A percentile compares a stretch with the other conserved stretches of the same genome.
phyloP scores from a whole-genome alignment of 106 monocot species.

The Ottelia alismoides region DNA sequence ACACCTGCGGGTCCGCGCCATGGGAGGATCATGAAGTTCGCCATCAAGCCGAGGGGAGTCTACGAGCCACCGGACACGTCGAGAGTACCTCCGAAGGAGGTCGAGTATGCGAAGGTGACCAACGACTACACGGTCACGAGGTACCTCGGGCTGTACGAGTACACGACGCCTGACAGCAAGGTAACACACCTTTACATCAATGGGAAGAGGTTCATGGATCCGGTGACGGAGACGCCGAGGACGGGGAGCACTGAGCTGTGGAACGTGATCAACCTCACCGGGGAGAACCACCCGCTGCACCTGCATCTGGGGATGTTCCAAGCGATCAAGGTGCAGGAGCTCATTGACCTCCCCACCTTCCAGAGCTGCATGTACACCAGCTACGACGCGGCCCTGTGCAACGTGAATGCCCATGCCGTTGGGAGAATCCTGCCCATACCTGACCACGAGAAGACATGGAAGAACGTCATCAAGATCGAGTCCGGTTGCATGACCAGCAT shows the following conservation, averaged over 20 bases:
- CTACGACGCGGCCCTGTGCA: slow-evolving; percentile 6
- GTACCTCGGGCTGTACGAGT: slow-evolving; percentile 3
- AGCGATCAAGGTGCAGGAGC: not conserved
- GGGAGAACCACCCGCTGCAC: slow-evolving; percentile 10
- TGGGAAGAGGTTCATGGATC: not conserved
- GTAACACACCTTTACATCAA: not conserved
- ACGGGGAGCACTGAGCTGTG: slow-evolving; percentile 10
- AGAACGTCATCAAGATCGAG: slow-evolving; percentile 11
- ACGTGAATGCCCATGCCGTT: slow-evolving; percentile 3
- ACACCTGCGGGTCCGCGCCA: not conserved
- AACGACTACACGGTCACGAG: slow-evolving; percentile 4
- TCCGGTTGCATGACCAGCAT: slow-evolving; percentile 7
- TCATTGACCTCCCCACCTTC: slow-evolving; percentile 1
- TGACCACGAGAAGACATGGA: slow-evolving; percentile 12
- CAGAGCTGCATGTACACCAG: slow-evolving; percentile 4
- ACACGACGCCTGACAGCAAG: not conserved
- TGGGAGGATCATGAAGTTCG: not conserved
- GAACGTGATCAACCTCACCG: slow-evolving; percentile 14
- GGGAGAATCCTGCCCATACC: not conserved
- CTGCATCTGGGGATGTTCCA: slow-evolving; percentile 6
- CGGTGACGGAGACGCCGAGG: slow-evolving; percentile 11
- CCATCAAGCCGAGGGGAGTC: not conserved
- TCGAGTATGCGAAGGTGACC: not conserved
- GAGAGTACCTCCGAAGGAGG: not conserved
- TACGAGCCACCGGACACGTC: not conserved